These are phyloP conservation scores for Vitis rupestris DNA, from an alignment of 164 flowering plant species.

Conservation along the genomic window DNA sequence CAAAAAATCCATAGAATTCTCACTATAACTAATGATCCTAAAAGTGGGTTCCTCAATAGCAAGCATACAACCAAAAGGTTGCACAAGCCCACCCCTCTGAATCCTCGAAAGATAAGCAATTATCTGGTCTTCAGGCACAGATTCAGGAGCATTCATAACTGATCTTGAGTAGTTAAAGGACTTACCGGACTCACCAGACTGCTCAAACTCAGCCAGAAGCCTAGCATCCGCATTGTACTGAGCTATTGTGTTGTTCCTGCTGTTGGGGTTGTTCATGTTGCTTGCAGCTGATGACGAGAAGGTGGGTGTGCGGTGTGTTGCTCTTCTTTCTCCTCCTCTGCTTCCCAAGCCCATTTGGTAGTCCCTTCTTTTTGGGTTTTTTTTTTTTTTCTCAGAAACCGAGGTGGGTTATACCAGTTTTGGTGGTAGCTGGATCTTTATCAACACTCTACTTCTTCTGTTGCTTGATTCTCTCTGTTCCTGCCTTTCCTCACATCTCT, in stretches of 20 bases:
- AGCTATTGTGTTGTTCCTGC: conserved; percentile 27
- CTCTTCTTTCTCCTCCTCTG: not conserved
- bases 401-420: not conserved
- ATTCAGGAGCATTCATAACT: conserved; percentile 22
- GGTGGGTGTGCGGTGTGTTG: not conserved
- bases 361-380: not conserved
- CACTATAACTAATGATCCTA: conserved; percentile 60
- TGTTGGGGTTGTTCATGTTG: conserved; percentile 29
- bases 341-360: conserved; percentile 4
- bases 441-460: too few relatives aligned
- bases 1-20: conserved; percentile 55
- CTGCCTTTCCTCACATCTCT: too few relatives aligned
- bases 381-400: not conserved
- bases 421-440: too few relatives aligned
- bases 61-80: conserved; percentile 82
- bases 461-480: too few relatives aligned
- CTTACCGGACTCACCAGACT: conserved; percentile 53
- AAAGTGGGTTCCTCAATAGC: conserved; percentile 66
- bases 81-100: conserved; percentile 72
- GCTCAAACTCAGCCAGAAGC: conserved; percentile 57
- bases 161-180: conserved; percentile 58
- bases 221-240: conserved; percentile 66
- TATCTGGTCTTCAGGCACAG: conserved; percentile 54
- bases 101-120: conserved; percentile 56
- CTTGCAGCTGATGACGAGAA: conserved; percentile 28